Conservation (phyloP, 1,284 basidiomycete species). For the Psilocybe mexicana region DNA sequence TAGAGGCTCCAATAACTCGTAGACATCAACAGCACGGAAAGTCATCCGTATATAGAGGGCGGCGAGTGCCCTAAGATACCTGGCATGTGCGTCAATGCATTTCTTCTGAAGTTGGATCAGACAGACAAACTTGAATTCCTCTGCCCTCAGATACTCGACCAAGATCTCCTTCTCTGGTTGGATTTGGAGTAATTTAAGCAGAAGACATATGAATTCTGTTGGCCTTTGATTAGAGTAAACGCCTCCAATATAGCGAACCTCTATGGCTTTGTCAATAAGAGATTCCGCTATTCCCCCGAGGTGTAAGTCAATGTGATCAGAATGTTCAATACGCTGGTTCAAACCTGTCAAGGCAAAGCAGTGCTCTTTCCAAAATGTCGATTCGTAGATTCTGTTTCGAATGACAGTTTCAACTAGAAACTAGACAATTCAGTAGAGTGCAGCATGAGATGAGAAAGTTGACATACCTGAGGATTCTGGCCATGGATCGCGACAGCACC, state of each 20-base stretch:
- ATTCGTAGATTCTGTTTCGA: slow-evolving; percentile 94
- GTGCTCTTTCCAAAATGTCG: slow-evolving; percentile 95
- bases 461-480: slow-evolving; percentile 82
- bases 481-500: slow-evolving; percentile 89
- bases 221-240: slow-evolving; percentile 92
- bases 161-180: slow-evolving; percentile 97
- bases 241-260: slow-evolving; percentile 84
- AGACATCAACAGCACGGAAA: slow-evolving; percentile 87
- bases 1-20: slow-evolving; percentile 90
- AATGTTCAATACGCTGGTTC: slow-evolving; percentile 10
- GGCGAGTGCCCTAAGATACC: slow-evolving; percentile 91
- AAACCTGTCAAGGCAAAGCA: slow-evolving; percentile 90
- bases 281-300: slow-evolving; percentile 68
- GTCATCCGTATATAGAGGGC: slow-evolving; percentile 96
- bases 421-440: slow-evolving; percentile 46
- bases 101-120: not conserved
- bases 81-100: slow-evolving; percentile 31
- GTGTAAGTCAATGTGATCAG: slow-evolving; percentile 1
- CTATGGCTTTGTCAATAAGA: slow-evolving; percentile 91
- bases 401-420: slow-evolving; percentile 97
- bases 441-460: not conserved
- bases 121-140: slow-evolving; percentile 93
- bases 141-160: slow-evolving; percentile 90
- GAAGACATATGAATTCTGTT: slow-evolving; percentile 88
- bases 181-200: slow-evolving; percentile 93